Evolutionary conservation across 2,329 filamentous ascomycete genomes (phyloP).

Genomic region (Aschersonia sp.): DNA sequence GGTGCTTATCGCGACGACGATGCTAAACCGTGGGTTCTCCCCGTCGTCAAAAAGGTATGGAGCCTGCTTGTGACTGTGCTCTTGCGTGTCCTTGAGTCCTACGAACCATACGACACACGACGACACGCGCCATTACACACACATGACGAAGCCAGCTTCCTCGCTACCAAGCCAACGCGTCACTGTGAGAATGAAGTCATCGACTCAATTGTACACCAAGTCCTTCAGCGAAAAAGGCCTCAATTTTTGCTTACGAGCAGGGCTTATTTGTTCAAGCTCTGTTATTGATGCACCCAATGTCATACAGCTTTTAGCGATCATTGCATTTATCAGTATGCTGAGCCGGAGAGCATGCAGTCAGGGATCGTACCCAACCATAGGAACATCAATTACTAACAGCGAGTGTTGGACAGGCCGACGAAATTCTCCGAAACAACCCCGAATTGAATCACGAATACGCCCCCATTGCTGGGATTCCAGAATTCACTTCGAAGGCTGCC

Average conservation of each 20-base stretch:
- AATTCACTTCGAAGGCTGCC: constrained; percentile 80
- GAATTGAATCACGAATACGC: constrained; percentile 96
- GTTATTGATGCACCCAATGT: no score
- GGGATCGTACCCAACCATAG: no score
- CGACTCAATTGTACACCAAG: no score
- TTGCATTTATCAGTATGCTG: no score
- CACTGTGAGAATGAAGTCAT: no score
- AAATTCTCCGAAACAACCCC: constrained; percentile 76
- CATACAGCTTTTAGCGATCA: no score
- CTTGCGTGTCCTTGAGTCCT: not conserved
- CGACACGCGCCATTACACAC: not conserved
- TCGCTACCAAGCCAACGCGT: no score
- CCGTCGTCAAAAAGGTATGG: constrained; percentile 85
- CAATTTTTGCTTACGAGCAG: no score
- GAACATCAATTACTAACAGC: not conserved
- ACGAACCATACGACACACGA: not conserved
- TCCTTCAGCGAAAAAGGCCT: no score
- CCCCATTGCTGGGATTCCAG: constrained; percentile 76
- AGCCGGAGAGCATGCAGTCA: no score
- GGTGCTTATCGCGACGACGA: constrained; percentile 92
- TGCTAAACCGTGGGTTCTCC: constrained; percentile 93
- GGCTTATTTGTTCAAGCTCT: no score
- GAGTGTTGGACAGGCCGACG: constrained; percentile 55
- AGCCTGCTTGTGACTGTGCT: not conserved
- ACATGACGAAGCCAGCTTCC: no score